Evolutionary conservation across 257 asterid genomes (phyloP).

Genomic region (Gynochthodes officinalis): DNA sequence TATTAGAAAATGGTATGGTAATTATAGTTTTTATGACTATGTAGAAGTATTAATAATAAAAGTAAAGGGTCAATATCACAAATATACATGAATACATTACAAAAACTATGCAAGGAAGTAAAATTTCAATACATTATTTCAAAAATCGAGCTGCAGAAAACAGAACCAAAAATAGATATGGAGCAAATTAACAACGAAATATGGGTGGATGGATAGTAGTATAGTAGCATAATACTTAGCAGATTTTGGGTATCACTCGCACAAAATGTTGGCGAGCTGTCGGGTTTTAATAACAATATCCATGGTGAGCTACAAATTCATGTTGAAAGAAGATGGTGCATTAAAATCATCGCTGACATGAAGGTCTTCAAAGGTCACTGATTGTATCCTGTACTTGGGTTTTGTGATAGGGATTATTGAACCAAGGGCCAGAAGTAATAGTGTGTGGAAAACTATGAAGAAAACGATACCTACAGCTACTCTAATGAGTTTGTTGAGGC

Average conservation of each 20-base stretch:
- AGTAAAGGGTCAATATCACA: too few species aligned
- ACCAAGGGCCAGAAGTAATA: background rate
- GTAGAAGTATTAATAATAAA: too few species aligned
- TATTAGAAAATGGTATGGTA: too few species aligned
- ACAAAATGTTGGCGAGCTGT: background rate
- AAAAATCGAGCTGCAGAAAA: too few species aligned
- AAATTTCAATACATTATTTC: too few species aligned
- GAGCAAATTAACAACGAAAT: background rate
- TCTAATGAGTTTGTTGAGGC: background rate
- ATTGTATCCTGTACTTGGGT: slow-evolving; percentile 5
- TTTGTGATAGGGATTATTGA: background rate
- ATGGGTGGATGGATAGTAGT: too few species aligned
- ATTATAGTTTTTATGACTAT: too few species aligned
- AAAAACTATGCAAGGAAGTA: too few species aligned
- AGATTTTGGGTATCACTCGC: background rate
- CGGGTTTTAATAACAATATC: background rate
- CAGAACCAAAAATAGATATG: too few species aligned
- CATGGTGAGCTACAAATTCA: slow-evolving; percentile 20
- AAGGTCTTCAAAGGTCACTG: slow-evolving; percentile 3
- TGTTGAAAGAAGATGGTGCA: background rate
- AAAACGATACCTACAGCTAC: too few species aligned
- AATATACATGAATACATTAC: too few species aligned
- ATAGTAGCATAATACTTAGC: background rate
- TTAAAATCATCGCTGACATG: background rate
- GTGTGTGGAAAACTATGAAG: background rate